Base-by-base conservation (phyloP, 164 flowering plant species). In the Chimonanthus salicifolius region DNA sequence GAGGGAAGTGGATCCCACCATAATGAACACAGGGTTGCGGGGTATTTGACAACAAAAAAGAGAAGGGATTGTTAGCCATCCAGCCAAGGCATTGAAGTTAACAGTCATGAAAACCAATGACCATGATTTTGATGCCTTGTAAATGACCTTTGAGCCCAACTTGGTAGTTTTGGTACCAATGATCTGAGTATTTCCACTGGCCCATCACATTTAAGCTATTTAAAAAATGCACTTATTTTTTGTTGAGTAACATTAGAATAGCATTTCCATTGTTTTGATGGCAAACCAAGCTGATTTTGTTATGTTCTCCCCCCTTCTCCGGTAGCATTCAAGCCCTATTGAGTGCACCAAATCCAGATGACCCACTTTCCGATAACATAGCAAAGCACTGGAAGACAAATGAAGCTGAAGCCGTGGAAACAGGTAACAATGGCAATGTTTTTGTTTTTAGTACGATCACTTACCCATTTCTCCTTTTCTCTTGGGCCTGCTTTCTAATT, bases 311-410 rank as follows among this genome's bases (percentile, higher is more conserved):
- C 3, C 15, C 33, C 64, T 62, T 62, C 8, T 62, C 46, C 18
- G 69, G 64, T 71, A 94, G 95, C 76, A 92, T 92, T 75, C 97
- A 91, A 84, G 97, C 97, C 9, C 90, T 94, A 50, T 73, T 92
- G 68, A 92, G 97, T 87, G 98, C 98, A 50, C 98, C 98, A 71
- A 94, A 94, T 77, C 98, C 98, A 0, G 98, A 94, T 78, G 98
- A 94, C 76, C 98, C 98, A 15, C 94, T 92, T 33, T 92, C 97
- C 45, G 97, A 94, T 72, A 94, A 94, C 84, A 91, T 94, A 75
- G 98, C 98, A 1, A 94, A 94, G 87, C 98, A 94, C 73, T 94
- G 98, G 98, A 94, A 94, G 81, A 62, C 90, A 69, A 90, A 94
- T 79, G 98, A 94, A 75, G 86, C 84, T 51, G 98, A 94, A 82